Percentiles rank a stretch among this genome's conserved stretches.
Evolutionary conservation across 306 rosid genomes (phyloP).

Genomic region (Quercus mongolica): DNA sequence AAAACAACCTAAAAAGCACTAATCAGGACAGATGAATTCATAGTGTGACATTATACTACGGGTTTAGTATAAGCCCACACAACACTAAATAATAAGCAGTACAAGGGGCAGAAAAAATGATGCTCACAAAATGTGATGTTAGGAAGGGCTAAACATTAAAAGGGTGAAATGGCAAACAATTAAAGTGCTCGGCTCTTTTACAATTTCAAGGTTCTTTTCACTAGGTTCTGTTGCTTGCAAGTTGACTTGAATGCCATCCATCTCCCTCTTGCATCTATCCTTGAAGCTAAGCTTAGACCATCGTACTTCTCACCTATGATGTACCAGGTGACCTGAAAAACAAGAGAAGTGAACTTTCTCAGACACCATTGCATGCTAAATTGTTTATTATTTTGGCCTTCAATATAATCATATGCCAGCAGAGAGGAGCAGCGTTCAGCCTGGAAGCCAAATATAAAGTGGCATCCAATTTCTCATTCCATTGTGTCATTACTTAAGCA

Average conservation of each 20-base stretch:
- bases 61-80: conserved; percentile 14
- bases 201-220: no score
- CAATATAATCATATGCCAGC: no score
- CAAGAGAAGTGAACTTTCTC: background rate
- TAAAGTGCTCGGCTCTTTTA: no score
- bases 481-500: no score
- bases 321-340: conserved; percentile 48
- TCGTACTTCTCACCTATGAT: conserved; percentile 55
- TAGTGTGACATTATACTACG: conserved; percentile 8
- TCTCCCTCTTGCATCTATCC: conserved; percentile 72
- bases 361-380: background rate
- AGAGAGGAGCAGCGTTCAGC: background rate
- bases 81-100: background rate
- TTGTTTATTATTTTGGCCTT: background rate
- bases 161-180: background rate
- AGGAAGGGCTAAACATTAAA: background rate
- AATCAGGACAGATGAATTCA: conserved; percentile 4
- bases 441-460: no score
- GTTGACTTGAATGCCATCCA: conserved; percentile 69
- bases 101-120: background rate
- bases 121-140: background rate
- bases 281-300: conserved; percentile 71
- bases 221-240: conserved; percentile 48
- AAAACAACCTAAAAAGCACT: background rate
- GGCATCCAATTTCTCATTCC: background rate